Percentiles rank a stretch among this genome's conserved stretches.
phyloP scores from a whole-genome alignment of 108 stramenopile species.

The Cyclotella sp. region DNA sequence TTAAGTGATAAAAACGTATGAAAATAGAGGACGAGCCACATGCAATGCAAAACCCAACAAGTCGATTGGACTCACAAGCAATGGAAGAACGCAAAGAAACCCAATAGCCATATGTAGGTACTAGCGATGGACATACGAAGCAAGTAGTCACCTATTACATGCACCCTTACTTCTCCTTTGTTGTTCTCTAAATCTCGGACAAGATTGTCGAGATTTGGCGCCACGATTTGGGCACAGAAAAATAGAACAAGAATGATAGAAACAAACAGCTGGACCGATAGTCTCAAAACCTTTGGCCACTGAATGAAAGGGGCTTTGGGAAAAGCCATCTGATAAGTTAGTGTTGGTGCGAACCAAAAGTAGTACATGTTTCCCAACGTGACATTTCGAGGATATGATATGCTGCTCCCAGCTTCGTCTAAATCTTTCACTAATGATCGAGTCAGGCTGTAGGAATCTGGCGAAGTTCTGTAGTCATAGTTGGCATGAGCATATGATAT shows the following conservation, averaged over 20 bases:
- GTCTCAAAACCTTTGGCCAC: conserved; percentile 52
- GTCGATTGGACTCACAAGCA: conserved; percentile 34
- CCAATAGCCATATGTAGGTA: conserved; percentile 92
- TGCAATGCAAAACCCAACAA: too few relatives aligned
- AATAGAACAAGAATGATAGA: conserved; percentile 61
- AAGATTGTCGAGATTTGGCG: conserved; percentile 62
- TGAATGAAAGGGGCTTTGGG: conserved; percentile 64
- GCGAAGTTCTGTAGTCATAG: conserved; percentile 66
- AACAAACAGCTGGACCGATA: conserved; percentile 63
- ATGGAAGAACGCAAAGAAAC: conserved; percentile 94
- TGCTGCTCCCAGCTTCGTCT: conserved; percentile 51
- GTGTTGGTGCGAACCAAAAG: conserved; percentile 89
- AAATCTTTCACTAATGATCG: conserved; percentile 67
- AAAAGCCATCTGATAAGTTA: conserved; percentile 89
- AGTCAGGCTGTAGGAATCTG: conserved; percentile 43
- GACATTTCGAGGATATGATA: conserved; percentile 76
- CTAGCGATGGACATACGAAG: conserved; percentile 80
- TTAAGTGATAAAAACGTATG: too few relatives aligned
- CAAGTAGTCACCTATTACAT: conserved; percentile 76
- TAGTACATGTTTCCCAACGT: conserved; percentile 79
- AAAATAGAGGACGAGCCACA: too few relatives aligned
- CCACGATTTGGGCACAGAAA: conserved; percentile 72
- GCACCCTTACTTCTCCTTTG: conserved; percentile 50
- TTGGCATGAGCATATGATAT: conserved; percentile 82
- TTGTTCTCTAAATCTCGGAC: conserved; percentile 68